phyloP scores from a whole-genome alignment of 352 stramenopile genomes.

The Albugo laibachii region DNA sequence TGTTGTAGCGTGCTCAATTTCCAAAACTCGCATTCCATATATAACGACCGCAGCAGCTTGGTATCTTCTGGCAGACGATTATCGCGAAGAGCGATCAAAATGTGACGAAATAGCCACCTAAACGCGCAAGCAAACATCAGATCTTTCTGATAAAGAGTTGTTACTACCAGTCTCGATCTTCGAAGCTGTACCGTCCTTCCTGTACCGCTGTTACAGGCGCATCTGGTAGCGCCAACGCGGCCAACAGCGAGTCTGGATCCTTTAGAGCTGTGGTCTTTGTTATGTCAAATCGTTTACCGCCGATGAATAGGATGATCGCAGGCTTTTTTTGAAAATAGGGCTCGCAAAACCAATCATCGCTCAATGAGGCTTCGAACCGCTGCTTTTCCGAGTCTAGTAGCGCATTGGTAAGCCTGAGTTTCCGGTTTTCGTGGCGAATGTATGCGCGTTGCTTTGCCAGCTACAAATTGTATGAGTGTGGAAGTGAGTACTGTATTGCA shows the following conservation, averaged over 20 bases:
- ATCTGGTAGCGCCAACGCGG: slow-evolving; percentile 38
- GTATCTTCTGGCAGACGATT: slow-evolving; percentile 39
- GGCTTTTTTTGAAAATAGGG: slow-evolving; percentile 18
- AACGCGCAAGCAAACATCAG: background rate
- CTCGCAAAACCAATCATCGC: slow-evolving; percentile 57
- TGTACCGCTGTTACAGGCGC: slow-evolving; percentile 33
- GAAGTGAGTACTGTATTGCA: background rate
- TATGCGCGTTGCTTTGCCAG: slow-evolving; percentile 56
- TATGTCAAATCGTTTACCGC: slow-evolving; percentile 52
- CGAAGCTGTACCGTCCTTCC: slow-evolving; percentile 43
- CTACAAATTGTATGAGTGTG: slow-evolving; percentile 7
- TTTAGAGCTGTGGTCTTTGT: slow-evolving; percentile 24
- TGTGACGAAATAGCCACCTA: slow-evolving; percentile 53
- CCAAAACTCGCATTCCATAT: slow-evolving; percentile 70
- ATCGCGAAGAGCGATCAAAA: slow-evolving; percentile 65
- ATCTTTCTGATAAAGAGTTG: background rate
- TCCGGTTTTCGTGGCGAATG: slow-evolving; percentile 58
- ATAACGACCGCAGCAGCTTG: slow-evolving; percentile 41
- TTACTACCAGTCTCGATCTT: slow-evolving; percentile 36
- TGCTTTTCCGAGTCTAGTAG: slow-evolving; percentile 51
- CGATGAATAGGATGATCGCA: slow-evolving; percentile 38
- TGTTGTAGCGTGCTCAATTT: slow-evolving; percentile 53
- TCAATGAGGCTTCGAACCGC: slow-evolving; percentile 43
- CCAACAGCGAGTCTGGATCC: slow-evolving; percentile 36
- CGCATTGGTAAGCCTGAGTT: slow-evolving; percentile 49